A percentile compares a stretch with the other conserved stretches of the same genome.
These are phyloP conservation scores for Apophysomyces variabilis DNA, from an alignment of 371 early-diverging fungal genomes.

Conservation along the genomic window DNA sequence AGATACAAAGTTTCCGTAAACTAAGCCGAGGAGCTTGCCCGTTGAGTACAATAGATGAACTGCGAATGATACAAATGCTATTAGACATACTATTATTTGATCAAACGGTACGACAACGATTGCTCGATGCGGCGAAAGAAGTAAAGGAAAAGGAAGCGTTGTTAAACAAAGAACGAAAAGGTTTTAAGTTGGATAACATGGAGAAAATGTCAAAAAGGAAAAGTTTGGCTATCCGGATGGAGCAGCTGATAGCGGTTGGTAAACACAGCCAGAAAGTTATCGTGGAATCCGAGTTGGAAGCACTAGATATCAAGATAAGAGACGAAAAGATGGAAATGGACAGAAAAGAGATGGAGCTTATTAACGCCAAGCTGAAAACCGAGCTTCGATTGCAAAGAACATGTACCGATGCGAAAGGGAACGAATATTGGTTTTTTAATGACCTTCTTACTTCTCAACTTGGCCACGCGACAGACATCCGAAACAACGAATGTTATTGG, in stretches of 20 bases:
- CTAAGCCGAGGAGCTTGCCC: conserved; percentile 13
- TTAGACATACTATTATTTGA: conserved; percentile 32
- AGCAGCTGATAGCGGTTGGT: conserved; percentile 19
- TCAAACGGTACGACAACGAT: conserved; percentile 17
- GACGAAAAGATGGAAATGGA: conserved; percentile 25
- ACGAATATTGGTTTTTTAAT: conserved; percentile 48
- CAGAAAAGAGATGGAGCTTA: conserved; percentile 8
- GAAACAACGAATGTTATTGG: conserved; percentile 43
- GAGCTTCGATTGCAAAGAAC: conserved; percentile 27
- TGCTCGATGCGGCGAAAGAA: conserved; percentile 18
- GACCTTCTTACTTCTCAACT: conserved; percentile 28
- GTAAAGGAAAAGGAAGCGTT: conserved; percentile 16
- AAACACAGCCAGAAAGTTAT: conserved; percentile 19
- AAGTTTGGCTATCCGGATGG: conserved; percentile 17
- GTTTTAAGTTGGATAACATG: conserved; percentile 20
- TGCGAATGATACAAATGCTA: conserved; percentile 25
- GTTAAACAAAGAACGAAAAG: conserved; percentile 22
- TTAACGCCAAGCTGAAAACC: conserved; percentile 5
- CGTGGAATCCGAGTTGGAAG: conserved; percentile 24
- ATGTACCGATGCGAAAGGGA: conserved; percentile 32
- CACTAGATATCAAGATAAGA: conserved; percentile 25
- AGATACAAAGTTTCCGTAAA: conserved; percentile 16
- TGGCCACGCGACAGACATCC: conserved; percentile 18
- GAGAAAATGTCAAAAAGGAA: conserved; percentile 20
- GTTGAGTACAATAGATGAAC: conserved; percentile 21